A percentile compares a stretch with the other conserved stretches of the same genome.
Evolutionary conservation across 1,139 yeast genomes (phyloP).

Genomic region (Lodderomyces margitis): DNA sequence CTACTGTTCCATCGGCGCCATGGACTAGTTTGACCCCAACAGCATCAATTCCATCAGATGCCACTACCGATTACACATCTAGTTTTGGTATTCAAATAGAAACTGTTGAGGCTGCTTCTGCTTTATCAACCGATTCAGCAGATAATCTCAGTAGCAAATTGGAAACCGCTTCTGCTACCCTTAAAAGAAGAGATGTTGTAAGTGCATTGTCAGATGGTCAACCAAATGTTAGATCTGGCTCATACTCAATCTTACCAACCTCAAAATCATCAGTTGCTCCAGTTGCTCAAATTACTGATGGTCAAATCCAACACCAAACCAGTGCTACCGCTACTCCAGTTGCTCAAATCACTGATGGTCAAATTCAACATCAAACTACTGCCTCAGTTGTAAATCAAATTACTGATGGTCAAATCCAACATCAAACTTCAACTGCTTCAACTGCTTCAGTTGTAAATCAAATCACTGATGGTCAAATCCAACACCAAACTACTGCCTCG

Average conservation of each 20-base stretch:
- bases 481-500: constrained; percentile 44
- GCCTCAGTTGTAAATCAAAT: constrained; percentile 32
- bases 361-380: constrained; percentile 36
- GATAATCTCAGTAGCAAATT: constrained; percentile 13
- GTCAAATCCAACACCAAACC: constrained; percentile 42
- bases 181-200: constrained; percentile 36
- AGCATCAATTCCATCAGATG: constrained; percentile 50
- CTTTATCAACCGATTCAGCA: constrained; percentile 19
- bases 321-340: constrained; percentile 21
- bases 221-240: constrained; percentile 9
- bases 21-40: constrained; percentile 74
- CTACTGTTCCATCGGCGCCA: constrained; percentile 68
- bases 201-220: constrained; percentile 10
- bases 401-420: constrained; percentile 37
- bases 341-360: constrained; percentile 41
- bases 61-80: constrained; percentile 56
- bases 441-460: constrained; percentile 47
- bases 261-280: constrained; percentile 32
- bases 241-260: constrained; percentile 26
- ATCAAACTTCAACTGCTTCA: constrained; percentile 24
- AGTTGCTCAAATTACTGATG: constrained; percentile 43
- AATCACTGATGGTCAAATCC: constrained; percentile 63
- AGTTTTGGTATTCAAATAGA: constrained; percentile 71
- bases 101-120: constrained; percentile 35
- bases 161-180: constrained; percentile 21